Evolutionary conservation across 140 eudicot genomes (phyloP), one percentile per base, ranked within the genome.

Genomic region (Oenanthe javanica): DNA sequence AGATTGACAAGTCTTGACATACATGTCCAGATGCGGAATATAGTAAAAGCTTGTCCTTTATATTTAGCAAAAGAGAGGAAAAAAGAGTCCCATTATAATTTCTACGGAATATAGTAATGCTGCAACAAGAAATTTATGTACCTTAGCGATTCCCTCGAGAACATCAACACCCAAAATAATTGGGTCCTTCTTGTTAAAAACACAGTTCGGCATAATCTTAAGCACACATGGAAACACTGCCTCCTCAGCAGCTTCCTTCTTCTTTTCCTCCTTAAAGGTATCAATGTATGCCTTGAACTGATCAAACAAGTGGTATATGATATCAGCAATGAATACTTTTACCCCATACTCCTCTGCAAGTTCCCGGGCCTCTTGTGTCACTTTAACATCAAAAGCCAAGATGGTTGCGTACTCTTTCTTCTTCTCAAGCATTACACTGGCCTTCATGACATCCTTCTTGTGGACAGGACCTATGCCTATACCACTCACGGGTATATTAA

Each of bases 351-450:
- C 93, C 64, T 92, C 98, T 21, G 97, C 96, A 81, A 84, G 92
- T 77, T 90, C 96, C 63, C 88, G 91, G 64, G 97, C 98, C 79
- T 94, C 98, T 27, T 86, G 90, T 19, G 98, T 90, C 75, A 94
- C 98, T 86, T 87, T 94, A 27, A 94, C 98, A 85, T 94, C 96
- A 81, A 94, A 94, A 46, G 98, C 98, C 83, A 94, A 79, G 38
- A 94, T 94, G 50, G 97, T 88, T 14, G 94, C 94, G 64, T 47
- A 92, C 82, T 94, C 97, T 79, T 94, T 94, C 80, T 82, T 88
- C 91, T 93, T 93, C 84, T 93, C 97, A 55, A 93, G 91, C 98
- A 93, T 93, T 54, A 90, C 97, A 84, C 98, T 87, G 14, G 98
- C 94, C 79, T 87, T 94, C 98, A 94, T 90, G 36, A 94, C 94